phyloP scores from a whole-genome alignment of 2,329 filamentous ascomycete species.

The Blastomyces parvus region DNA sequence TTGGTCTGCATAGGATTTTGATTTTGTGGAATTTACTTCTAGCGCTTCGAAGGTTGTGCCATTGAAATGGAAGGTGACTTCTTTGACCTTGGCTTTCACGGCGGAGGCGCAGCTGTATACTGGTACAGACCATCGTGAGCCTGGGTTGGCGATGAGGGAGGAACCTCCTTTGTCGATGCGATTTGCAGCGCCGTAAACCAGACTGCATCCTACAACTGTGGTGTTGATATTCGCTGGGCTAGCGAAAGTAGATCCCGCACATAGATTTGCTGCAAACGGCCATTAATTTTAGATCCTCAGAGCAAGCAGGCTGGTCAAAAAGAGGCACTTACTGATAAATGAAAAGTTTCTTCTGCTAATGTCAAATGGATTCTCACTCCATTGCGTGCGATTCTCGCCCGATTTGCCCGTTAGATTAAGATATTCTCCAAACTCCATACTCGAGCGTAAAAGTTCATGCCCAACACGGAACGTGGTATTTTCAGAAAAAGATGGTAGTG shows the following conservation, averaged over 20 bases:
- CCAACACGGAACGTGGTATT: slow-evolving; percentile 11
- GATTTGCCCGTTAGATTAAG: slow-evolving; percentile 7
- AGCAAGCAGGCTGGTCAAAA: not conserved
- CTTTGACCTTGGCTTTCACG: slow-evolving; percentile 37
- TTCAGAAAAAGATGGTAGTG: slow-evolving; percentile 1
- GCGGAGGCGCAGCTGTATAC: slow-evolving; percentile 38
- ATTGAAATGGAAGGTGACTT: slow-evolving; percentile 36
- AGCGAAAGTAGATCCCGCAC: slow-evolving; percentile 19
- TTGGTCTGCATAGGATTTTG: slow-evolving; percentile 29
- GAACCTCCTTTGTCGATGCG: slow-evolving; percentile 27
- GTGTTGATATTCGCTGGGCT: slow-evolving; percentile 36
- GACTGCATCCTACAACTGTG: slow-evolving; percentile 31
- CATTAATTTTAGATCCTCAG: not conserved
- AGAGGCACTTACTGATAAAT: slow-evolving; percentile 6
- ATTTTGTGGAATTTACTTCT: slow-evolving; percentile 25
- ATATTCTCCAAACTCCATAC: slow-evolving; percentile 9
- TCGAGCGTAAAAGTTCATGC: slow-evolving; percentile 3
- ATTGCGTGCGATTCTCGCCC: not conserved
- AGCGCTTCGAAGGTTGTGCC: slow-evolving; percentile 31
- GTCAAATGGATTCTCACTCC: slow-evolving; percentile 8
- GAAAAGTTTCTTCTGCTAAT: slow-evolving; percentile 6
- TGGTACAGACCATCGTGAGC: slow-evolving; percentile 34
- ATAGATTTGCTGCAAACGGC: slow-evolving; percentile 2
- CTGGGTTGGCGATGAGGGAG: slow-evolving; percentile 31
- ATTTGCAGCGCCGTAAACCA: slow-evolving; percentile 34